A percentile compares a stretch with the other conserved stretches of the same genome.
These are phyloP conservation scores for Fusarium mundagurra DNA, from an alignment of 2,329 filamentous ascomycete genomes.

Conservation along the genomic window DNA sequence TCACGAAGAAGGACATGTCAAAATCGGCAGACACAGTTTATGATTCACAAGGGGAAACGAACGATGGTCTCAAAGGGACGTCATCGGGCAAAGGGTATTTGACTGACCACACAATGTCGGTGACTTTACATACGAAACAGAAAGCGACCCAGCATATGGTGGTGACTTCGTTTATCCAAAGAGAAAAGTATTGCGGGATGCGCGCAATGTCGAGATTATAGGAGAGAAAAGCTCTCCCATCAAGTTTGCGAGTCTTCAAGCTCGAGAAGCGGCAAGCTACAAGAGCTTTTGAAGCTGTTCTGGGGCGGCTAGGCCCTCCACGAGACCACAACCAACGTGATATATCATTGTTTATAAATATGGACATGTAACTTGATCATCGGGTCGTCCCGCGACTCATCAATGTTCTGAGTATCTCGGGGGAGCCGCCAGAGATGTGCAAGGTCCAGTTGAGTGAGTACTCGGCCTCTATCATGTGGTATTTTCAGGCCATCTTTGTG, in stretches of 20 bases:
- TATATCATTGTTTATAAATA: conserved; percentile 28
- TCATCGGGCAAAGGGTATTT: not conserved
- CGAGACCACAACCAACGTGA: conserved; percentile 37
- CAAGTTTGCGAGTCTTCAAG: not conserved
- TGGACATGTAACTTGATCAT: not conserved
- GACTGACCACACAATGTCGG: not conserved
- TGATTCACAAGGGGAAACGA: conserved; percentile 2
- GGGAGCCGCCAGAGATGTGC: conserved; percentile 12
- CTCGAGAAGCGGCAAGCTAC: not conserved
- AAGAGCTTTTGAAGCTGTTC: conserved; percentile 16
- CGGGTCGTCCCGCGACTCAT: not conserved
- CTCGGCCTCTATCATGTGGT: conserved; percentile 15
- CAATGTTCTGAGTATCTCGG: not conserved
- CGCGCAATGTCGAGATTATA: not conserved
- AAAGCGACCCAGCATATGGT: not conserved
- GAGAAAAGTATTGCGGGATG: not conserved
- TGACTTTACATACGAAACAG: not conserved
- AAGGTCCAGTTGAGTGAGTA: conserved; percentile 16
- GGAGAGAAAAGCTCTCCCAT: not conserved
- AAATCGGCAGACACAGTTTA: not conserved
- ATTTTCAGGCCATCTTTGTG: not conserved
- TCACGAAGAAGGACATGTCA: not conserved
- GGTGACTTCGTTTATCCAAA: not conserved
- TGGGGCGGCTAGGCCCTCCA: conserved; percentile 13
- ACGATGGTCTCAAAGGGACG: no score